These are phyloP conservation scores for Chrysoporthe cubensis DNA, from an alignment of 2,329 filamentous ascomycete genomes.

Conservation along the genomic window DNA sequence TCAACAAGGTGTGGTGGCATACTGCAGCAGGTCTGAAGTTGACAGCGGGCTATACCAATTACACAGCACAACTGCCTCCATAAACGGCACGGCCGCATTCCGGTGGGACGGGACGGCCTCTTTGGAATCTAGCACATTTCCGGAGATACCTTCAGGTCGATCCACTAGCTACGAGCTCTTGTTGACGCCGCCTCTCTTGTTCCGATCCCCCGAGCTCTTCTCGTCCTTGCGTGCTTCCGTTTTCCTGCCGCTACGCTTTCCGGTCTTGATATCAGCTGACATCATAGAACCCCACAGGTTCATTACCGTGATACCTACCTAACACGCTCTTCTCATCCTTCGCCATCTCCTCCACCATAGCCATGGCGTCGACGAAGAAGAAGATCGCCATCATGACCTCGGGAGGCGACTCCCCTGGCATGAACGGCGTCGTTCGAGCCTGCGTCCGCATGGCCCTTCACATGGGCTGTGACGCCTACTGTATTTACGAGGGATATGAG, in stretches of 20 bases:
- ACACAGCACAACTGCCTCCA: not conserved
- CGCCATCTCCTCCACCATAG: conserved; percentile 30
- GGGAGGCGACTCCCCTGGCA: conserved; percentile 90
- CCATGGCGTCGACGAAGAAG: conserved; percentile 55
- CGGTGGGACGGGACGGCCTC: not conserved
- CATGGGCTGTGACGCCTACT: conserved; percentile 78
- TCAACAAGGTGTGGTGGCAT: not conserved
- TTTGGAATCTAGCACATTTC: not conserved
- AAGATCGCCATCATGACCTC: conserved; percentile 92
- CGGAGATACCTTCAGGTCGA: not conserved
- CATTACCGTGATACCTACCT: conserved; percentile 14
- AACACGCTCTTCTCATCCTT: conserved; percentile 18
- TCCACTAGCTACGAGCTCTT: not conserved
- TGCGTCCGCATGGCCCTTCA: conserved; percentile 91
- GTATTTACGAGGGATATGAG: conserved; percentile 93
- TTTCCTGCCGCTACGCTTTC: not conserved
- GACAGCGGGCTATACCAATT: not conserved
- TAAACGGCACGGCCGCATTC: not conserved
- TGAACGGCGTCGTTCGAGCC: conserved; percentile 89
- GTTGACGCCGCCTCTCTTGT: conserved; percentile 18
- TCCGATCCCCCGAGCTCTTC: not conserved
- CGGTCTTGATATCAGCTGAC: not conserved
- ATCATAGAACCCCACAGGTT: not conserved
- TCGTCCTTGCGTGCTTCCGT: not conserved
- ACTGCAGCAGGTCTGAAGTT: not conserved